phyloP scores from a whole-genome alignment of 2,329 filamentous ascomycete species.

The Cercospora berteroae region DNA sequence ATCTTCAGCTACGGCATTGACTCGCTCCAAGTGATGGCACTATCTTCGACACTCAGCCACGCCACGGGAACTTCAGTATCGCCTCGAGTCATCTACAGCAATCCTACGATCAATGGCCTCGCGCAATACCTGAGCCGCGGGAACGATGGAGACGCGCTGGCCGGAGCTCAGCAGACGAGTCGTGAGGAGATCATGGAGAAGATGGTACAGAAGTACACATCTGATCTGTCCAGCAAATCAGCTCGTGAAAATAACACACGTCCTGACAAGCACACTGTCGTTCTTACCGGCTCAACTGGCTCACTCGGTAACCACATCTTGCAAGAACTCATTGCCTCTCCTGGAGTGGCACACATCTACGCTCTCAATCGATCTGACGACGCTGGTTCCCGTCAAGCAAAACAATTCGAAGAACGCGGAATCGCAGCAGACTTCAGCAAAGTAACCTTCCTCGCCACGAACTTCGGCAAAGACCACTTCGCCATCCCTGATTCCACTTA shows the following conservation, averaged over 20 bases:
- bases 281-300: conserved; percentile 40
- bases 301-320: conserved; percentile 39
- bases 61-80: conserved; percentile 27
- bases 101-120: conserved; percentile 35
- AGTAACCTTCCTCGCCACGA: conserved; percentile 29
- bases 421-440: conserved; percentile 28
- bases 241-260: not conserved
- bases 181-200: conserved; percentile 31
- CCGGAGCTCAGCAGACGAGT: not conserved
- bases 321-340: conserved; percentile 30
- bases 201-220: conserved; percentile 36
- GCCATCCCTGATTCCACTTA: conserved; percentile 30
- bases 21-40: conserved; percentile 35
- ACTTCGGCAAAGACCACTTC: conserved; percentile 30
- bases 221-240: conserved; percentile 18
- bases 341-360: conserved; percentile 31
- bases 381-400: conserved; percentile 26
- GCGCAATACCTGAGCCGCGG: conserved; percentile 20
- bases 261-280: conserved; percentile 28
- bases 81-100: conserved; percentile 35
- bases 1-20: conserved; percentile 39
- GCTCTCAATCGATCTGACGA: conserved; percentile 35
- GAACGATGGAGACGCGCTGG: conserved; percentile 7
- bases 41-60: conserved; percentile 31
- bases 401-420: conserved; percentile 27